Evolutionary conservation across 2,329 filamentous ascomycete genomes (phyloP).

Genomic region (Amauroascus niger): DNA sequence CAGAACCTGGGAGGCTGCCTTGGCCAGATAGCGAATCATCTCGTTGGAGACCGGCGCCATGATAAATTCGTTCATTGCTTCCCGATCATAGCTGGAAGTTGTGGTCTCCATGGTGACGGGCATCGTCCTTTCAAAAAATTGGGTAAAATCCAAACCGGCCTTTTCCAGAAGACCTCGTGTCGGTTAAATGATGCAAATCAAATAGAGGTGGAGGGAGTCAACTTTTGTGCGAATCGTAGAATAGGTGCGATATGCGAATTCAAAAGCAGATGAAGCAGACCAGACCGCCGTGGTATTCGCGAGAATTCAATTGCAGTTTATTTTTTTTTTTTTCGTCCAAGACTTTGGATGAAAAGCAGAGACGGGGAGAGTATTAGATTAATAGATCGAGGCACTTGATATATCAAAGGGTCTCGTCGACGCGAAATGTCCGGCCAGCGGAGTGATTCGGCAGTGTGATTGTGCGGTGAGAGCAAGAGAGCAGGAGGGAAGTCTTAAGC

Average conservation of each 20-base stretch:
- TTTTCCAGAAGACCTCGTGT: background rate
- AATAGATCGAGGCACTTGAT: background rate
- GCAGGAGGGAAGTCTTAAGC: background rate
- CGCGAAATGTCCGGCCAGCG: conserved; percentile 7
- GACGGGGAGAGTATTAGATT: conserved; percentile 1
- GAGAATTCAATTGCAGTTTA: background rate
- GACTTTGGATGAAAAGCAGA: background rate
- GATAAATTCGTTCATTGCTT: conserved; percentile 41
- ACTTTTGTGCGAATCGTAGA: background rate
- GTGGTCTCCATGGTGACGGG: conserved; percentile 10
- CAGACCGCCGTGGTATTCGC: background rate
- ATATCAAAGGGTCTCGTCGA: background rate
- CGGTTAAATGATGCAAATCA: background rate
- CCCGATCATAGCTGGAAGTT: conserved; percentile 28
- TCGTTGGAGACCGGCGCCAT: conserved; percentile 39
- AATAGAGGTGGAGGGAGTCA: background rate
- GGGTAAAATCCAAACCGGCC: background rate
- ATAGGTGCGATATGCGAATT: conserved; percentile 2
- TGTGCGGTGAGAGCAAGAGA: background rate
- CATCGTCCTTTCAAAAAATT: background rate
- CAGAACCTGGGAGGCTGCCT: conserved; percentile 41
- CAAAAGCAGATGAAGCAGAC: background rate
- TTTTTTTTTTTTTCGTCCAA: too few relatives aligned
- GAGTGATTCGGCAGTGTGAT: conserved; percentile 10
- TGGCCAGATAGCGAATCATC: conserved; percentile 41